phyloP scores from a whole-genome alignment of 2,329 filamentous ascomycete species.

The Penicillium brasilianum region DNA sequence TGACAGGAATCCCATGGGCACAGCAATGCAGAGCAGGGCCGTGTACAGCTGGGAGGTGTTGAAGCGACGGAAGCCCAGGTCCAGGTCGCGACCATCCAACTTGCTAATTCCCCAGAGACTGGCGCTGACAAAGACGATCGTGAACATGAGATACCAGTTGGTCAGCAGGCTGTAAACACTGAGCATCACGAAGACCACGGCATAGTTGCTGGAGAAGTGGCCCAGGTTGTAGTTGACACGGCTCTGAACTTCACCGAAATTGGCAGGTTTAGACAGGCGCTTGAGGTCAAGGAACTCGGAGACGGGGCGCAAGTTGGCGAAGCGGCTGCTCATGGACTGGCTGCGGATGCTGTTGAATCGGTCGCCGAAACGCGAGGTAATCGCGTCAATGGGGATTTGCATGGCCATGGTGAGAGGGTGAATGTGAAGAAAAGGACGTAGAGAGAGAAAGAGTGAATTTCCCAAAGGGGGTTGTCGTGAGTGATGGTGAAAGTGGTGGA shows the following conservation, averaged over 20 bases:
- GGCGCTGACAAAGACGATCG: constrained; percentile 83
- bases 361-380: constrained; percentile 91
- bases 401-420: constrained; percentile 71
- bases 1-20: constrained; percentile 83
- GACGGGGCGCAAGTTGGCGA: constrained; percentile 88
- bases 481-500: neutral
- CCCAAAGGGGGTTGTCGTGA: neutral
- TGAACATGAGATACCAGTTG: constrained; percentile 84
- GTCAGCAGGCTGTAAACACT: constrained; percentile 93
- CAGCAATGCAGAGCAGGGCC: constrained; percentile 76
- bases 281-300: constrained; percentile 96
- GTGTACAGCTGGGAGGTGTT: constrained; percentile 95
- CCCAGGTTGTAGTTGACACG: constrained; percentile 96
- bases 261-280: constrained; percentile 89
- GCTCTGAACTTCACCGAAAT: constrained; percentile 87
- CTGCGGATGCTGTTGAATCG: constrained; percentile 83
- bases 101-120: constrained; percentile 93
- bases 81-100: constrained; percentile 84
- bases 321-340: constrained; percentile 78
- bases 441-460: neutral
- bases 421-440: neutral
- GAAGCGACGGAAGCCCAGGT: constrained; percentile 79
- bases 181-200: constrained; percentile 89
- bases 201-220: constrained; percentile 99
- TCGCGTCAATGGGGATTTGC: constrained; percentile 86